Conservation (phyloP, 2,329 filamentous ascomycete species). For the Lomentospora prolificans region DNA sequence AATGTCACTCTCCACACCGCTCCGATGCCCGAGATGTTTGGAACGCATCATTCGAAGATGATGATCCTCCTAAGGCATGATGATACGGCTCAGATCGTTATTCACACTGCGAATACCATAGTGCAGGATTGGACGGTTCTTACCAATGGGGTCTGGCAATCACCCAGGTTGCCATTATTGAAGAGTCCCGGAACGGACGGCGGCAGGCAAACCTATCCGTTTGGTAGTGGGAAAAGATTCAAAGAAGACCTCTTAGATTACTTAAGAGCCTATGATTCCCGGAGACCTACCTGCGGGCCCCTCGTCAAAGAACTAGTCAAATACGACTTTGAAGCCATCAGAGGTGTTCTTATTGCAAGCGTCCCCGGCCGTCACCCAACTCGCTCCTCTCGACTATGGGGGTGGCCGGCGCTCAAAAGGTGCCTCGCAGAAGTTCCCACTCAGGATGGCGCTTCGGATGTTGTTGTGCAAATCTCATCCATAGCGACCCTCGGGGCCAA, state of each 20-base stretch:
- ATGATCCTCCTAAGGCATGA: constrained; percentile 73
- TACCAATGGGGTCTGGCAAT: constrained; percentile 75
- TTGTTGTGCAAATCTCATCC: constrained; percentile 64
- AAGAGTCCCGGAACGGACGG: neutral
- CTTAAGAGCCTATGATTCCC: constrained; percentile 56
- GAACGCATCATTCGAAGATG: constrained; percentile 84
- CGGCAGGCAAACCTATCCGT: constrained; percentile 10
- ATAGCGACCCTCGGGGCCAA: constrained; percentile 67
- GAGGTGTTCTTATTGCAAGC: constrained; percentile 66
- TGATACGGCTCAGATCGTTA: constrained; percentile 65
- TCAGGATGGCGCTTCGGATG: constrained; percentile 27
- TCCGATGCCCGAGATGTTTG: constrained; percentile 74
- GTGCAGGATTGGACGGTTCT: constrained; percentile 77
- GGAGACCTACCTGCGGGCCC: constrained; percentile 38
- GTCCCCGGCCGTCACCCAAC: constrained; percentile 58
- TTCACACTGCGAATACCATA: constrained; percentile 93
- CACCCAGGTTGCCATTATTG: constrained; percentile 54
- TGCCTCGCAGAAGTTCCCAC: constrained; percentile 46
- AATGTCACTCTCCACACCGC: constrained; percentile 66
- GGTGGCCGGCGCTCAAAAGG: constrained; percentile 60
- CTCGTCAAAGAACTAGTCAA: constrained; percentile 47
- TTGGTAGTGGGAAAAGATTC: constrained; percentile 61
- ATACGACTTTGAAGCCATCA: constrained; percentile 62
- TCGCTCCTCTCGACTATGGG: constrained; percentile 49
- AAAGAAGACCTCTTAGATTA: constrained; percentile 68